These are phyloP conservation scores for Quercus parvula DNA, from an alignment of 306 rosid species.

Conservation along the genomic window DNA sequence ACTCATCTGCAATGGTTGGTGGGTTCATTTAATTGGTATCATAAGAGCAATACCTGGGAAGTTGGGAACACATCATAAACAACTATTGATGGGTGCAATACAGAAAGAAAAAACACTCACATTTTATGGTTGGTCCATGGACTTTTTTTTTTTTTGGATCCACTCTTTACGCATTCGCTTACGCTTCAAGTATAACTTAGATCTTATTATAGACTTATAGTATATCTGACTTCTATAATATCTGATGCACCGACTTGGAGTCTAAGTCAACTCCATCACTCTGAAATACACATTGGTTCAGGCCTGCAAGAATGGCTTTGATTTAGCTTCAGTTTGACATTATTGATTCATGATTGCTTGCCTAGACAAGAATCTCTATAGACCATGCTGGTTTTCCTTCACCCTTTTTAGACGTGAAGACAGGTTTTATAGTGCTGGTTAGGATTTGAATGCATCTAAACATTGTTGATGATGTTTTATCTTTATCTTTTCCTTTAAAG, in stretches of 20 bases:
- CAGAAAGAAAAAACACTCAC: not conserved
- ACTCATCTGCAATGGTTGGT: not conserved
- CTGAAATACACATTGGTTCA: not conserved
- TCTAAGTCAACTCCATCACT: not conserved
- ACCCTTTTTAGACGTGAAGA: not conserved
- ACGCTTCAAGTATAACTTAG: not conserved
- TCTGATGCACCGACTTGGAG: not conserved
- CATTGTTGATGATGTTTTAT: not conserved
- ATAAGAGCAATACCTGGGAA: not conserved
- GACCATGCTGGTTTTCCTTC: not conserved
- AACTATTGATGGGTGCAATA: not conserved
- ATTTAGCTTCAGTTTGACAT: not conserved
- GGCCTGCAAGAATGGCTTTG: not conserved
- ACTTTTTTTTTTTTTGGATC: not conserved
- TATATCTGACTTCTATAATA: not conserved
- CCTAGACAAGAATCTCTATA: not conserved
- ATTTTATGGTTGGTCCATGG: not conserved
- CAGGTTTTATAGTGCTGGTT: not conserved
- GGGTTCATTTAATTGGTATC: not conserved
- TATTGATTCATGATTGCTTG: not conserved
- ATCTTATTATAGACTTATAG: not conserved
- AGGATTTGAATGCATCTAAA: not conserved
- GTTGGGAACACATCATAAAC: not conserved
- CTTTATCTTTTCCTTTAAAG: not conserved
- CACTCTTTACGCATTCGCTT: constrained; percentile 10